phyloP scores from a whole-genome alignment of 1,139 yeast genomes.

The Diutina ranongensis region DNA sequence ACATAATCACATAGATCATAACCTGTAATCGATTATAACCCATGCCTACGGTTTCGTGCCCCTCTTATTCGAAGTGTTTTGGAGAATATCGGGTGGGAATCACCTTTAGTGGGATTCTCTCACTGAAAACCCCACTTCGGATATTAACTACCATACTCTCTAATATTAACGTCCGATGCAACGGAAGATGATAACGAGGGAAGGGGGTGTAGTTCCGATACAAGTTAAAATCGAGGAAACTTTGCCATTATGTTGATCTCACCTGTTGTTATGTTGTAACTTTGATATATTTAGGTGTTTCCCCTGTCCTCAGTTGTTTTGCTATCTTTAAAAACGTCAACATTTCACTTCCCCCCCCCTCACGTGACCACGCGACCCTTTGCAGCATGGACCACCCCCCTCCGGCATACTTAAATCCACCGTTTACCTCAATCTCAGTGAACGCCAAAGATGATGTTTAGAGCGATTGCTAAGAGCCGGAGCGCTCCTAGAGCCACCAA shows the following conservation, averaged over 20 bases:
- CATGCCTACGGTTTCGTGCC: too few species aligned
- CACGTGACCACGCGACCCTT: not conserved
- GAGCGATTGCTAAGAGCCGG: not conserved
- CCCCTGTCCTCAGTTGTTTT: not conserved
- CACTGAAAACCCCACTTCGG: not conserved
- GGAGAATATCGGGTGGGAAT: too few species aligned
- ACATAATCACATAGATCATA: too few species aligned
- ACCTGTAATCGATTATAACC: too few species aligned
- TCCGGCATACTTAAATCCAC: slow-evolving; percentile 1
- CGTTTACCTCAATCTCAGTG: not conserved
- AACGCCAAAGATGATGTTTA: not conserved
- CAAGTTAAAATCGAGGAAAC: not conserved
- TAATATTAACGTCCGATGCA: not conserved
- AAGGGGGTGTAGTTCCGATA: not conserved
- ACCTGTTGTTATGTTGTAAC: too few species aligned
- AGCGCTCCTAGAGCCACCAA: not conserved
- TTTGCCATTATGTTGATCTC: not conserved
- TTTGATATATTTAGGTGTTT: not conserved
- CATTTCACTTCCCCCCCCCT: not conserved
- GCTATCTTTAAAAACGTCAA: not conserved
- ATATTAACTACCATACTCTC: not conserved
- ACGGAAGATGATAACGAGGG: not conserved
- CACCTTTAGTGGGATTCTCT: too few species aligned
- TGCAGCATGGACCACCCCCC: slow-evolving; percentile 4
- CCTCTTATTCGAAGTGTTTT: too few species aligned